Evolutionary conservation across 192 early-diverging fungal genomes (phyloP), one percentile per base, ranked within the genome.

Genomic region (Linnemannia schmuckeri): DNA sequence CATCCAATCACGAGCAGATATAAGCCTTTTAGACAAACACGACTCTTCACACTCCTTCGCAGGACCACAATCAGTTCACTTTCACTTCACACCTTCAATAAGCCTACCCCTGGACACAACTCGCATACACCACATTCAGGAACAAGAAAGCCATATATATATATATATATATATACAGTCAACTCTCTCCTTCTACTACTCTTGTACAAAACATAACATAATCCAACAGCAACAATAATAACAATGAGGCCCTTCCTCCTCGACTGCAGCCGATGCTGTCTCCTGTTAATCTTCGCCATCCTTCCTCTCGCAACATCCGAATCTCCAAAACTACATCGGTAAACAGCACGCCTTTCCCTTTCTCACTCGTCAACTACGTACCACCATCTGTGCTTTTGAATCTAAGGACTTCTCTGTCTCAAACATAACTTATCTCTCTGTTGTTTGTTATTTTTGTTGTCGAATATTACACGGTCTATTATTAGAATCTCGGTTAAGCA

Each of bases 401-500:
- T 49, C 52, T 20, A 33, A 20, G 41, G 52, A 22, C 74, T 27
- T 8, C 9, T 15, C 24, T 61, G 37, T 70, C 63, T n/a, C 35
- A 6, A n/a, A 18, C 15, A 24, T 17, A 35, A 66, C 63, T 70
- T 33, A 66, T 13, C 61, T 12, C 24, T 27, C 3, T 30, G 8
- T 30, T 30, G 5, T n/a, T 57, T 22, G 24, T 61, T 33, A 33
- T 10, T 63, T 57, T 57, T 57, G 17, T 17, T 7, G 5, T 40
- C 10, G 49, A 18, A 33, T 75, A 17, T 44, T 42, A 41, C 75
- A 10, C n/a, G 24, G 17, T 70, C 27, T 86, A 77, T 81, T 68
- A 74, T 81, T 86, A 86, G 84, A 77, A 86, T 86, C 46, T 38
- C 75, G 57, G 84, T 86, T 40, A 70, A 81, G 24, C 78, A 86